Conservation (phyloP, 2,329 filamentous ascomycete genomes). For the Amauroascus verrucosus region DNA sequence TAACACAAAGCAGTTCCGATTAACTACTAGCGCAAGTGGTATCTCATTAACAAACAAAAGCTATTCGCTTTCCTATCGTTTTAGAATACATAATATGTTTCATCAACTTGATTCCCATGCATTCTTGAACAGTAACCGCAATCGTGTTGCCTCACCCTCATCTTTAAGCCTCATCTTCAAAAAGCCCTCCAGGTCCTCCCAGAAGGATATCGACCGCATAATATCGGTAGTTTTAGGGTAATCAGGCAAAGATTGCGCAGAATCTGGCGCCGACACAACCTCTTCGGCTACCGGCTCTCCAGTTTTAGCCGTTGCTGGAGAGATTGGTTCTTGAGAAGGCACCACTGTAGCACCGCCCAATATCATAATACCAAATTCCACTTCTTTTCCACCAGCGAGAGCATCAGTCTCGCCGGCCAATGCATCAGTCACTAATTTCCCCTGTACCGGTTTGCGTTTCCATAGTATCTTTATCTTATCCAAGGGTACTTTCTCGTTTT, state of each 20-base stretch:
- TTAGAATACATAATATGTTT: not conserved
- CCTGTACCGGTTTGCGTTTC: slow-evolving; percentile 74
- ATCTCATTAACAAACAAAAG: not conserved
- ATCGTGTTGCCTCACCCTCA: slow-evolving; percentile 51
- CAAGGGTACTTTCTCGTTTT: slow-evolving; percentile 29
- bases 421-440: slow-evolving; percentile 69
- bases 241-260: slow-evolving; percentile 24
- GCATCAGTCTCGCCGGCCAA: slow-evolving; percentile 45
- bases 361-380: slow-evolving; percentile 83
- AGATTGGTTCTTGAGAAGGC: slow-evolving; percentile 19
- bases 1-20: not conserved
- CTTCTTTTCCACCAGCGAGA: slow-evolving; percentile 33
- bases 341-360: slow-evolving; percentile 57
- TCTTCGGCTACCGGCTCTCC: slow-evolving; percentile 13
- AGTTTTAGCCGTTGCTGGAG: slow-evolving; percentile 23
- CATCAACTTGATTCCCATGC: slow-evolving; percentile 48
- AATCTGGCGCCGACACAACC: slow-evolving; percentile 20
- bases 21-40: not conserved
- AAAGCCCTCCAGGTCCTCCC: slow-evolving; percentile 74
- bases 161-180: slow-evolving; percentile 69
- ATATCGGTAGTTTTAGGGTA: slow-evolving; percentile 35
- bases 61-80: not conserved
- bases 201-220: slow-evolving; percentile 65
- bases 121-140: slow-evolving; percentile 57
- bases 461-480: slow-evolving; percentile 77